These are phyloP conservation scores for Xerocomellus amylosporus DNA, from an alignment of 768 basidiomycete genomes.

Conservation along the genomic window DNA sequence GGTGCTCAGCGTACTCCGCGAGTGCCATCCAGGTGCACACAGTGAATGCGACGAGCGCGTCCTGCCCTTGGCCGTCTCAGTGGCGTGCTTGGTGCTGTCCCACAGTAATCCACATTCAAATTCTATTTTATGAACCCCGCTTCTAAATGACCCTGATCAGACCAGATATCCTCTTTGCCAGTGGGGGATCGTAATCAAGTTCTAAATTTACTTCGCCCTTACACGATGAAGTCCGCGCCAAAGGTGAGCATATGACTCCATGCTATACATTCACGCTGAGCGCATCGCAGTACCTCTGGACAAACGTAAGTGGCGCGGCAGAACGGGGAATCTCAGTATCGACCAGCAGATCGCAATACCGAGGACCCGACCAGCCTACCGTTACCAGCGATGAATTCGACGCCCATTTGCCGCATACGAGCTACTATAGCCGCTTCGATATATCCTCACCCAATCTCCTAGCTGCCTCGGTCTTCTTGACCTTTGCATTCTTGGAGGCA, in stretches of 20 bases:
- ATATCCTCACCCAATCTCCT: conserved; percentile 37
- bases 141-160: conserved; percentile 33
- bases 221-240: conserved; percentile 29
- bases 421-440: conserved; percentile 21
- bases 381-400: conserved; percentile 1
- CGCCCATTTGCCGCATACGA: conserved; percentile 11
- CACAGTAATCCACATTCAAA: conserved; percentile 33
- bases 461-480: conserved; percentile 49
- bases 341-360: conserved; percentile 23
- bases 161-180: conserved; percentile 38
- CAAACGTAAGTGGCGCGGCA: conserved; percentile 28
- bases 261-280: conserved; percentile 15
- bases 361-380: conserved; percentile 12
- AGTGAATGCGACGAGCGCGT: conserved; percentile 12
- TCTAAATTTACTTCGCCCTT: conserved; percentile 42
- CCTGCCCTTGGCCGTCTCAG: conserved; percentile 29
- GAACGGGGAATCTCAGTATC: conserved; percentile 17
- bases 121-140: conserved; percentile 22
- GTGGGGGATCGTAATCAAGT: conserved; percentile 40
- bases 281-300: conserved; percentile 22
- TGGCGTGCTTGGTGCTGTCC: conserved; percentile 36
- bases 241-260: conserved; percentile 27
- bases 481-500: conserved; percentile 51
- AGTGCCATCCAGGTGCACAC: conserved; percentile 8
- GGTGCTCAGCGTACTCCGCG: conserved; percentile 23